These are phyloP conservation scores for Rhizoclosmatium globosum DNA, from an alignment of 192 early-diverging fungal genomes.

Conservation along the genomic window DNA sequence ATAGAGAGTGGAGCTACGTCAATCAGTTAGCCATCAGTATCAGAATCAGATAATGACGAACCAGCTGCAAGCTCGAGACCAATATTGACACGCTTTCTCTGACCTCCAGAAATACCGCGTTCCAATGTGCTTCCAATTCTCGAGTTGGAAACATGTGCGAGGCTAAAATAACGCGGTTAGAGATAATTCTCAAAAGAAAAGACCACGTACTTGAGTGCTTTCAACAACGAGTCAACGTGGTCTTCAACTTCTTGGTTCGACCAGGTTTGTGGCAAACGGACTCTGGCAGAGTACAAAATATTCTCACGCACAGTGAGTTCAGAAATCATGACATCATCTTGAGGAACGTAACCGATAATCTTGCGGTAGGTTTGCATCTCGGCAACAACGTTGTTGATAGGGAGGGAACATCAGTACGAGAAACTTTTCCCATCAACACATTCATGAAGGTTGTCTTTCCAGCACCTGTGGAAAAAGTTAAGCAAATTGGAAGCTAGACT, in stretches of 20 bases:
- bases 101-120: slow-evolving; percentile 82
- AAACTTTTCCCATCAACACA: slow-evolving; percentile 41
- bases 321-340: slow-evolving; percentile 45
- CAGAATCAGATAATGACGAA: no score
- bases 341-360: slow-evolving; percentile 46
- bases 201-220: slow-evolving; percentile 7
- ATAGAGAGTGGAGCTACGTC: slow-evolving; percentile 69
- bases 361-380: slow-evolving; percentile 43
- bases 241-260: slow-evolving; percentile 70
- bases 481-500: neutral
- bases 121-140: slow-evolving; percentile 72
- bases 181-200: neutral
- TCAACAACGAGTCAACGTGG: slow-evolving; percentile 55
- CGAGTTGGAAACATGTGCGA: slow-evolving; percentile 72
- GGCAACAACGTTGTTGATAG: slow-evolving; percentile 40
- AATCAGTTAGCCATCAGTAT: no score
- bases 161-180: slow-evolving; percentile 34
- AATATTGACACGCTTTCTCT: slow-evolving; percentile 86
- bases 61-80: slow-evolving; percentile 80
- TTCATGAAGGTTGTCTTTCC: slow-evolving; percentile 52
- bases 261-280: slow-evolving; percentile 73
- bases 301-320: slow-evolving; percentile 77
- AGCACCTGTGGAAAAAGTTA: slow-evolving; percentile 1
- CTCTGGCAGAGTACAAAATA: slow-evolving; percentile 73
- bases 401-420: slow-evolving; percentile 33